These are phyloP conservation scores for Cercospora sojina DNA, from an alignment of 2,329 filamentous ascomycete species.

Conservation along the genomic window DNA sequence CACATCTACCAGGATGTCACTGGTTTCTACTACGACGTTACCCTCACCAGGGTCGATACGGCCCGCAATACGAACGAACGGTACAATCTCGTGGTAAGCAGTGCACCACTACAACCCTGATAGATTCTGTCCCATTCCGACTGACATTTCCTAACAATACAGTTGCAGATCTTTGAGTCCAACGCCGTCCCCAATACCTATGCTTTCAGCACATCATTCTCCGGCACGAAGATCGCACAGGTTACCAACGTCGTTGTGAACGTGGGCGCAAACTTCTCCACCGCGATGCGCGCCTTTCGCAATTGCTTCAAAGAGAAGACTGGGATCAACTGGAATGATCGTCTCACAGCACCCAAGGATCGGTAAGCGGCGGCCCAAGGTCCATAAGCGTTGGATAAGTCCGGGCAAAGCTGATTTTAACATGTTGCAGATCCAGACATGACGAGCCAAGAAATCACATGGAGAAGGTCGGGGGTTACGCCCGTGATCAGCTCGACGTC, in stretches of 20 bases:
- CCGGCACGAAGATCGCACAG: constrained; percentile 23
- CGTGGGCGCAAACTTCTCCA: constrained; percentile 34
- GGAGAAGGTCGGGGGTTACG: constrained; percentile 1
- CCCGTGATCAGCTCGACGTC: neutral
- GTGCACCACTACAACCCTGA: neutral
- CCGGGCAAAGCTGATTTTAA: neutral
- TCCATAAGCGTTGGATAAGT: neutral
- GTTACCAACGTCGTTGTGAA: constrained; percentile 36
- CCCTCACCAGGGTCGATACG: constrained; percentile 56
- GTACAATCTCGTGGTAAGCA: constrained; percentile 57
- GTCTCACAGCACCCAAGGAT: constrained; percentile 33
- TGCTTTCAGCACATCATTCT: constrained; percentile 51
- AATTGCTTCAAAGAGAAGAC: constrained; percentile 44
- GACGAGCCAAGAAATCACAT: constrained; percentile 1
- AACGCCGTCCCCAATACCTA: constrained; percentile 60
- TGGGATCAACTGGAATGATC: constrained; percentile 44
- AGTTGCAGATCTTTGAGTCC: constrained; percentile 65
- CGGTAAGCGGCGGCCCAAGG: constrained; percentile 3
- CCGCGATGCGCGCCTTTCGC: constrained; percentile 42
- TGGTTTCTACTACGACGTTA: constrained; percentile 64
- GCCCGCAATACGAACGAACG: constrained; percentile 56
- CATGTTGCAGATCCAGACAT: neutral
- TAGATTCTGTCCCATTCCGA: neutral
- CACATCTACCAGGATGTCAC: constrained; percentile 64
- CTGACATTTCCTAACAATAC: constrained; percentile 24